A percentile compares a stretch with the other conserved stretches of the same genome.
phyloP scores from a whole-genome alignment of 169 alveolate species.

The Ichthyophthirius multifiliis region DNA sequence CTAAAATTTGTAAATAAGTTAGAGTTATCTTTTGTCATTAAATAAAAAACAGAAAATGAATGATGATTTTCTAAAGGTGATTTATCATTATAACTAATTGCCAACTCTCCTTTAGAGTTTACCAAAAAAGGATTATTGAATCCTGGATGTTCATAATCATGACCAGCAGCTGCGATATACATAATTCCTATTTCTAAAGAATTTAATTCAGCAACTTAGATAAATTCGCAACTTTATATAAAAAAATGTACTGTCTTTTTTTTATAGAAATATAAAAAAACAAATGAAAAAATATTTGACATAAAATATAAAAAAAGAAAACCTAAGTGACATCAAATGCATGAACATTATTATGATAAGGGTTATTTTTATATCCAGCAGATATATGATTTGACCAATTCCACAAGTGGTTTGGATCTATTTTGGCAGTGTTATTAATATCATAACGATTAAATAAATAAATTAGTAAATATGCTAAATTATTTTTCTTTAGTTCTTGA shows the following conservation, averaged over 20 bases:
- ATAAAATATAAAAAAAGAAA: not conserved
- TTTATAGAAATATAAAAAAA: not conserved
- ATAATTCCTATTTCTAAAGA: constrained; percentile 19
- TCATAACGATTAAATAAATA: constrained; percentile 7
- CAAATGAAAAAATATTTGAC: not conserved
- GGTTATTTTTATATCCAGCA: constrained; percentile 3
- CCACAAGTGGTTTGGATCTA: not conserved
- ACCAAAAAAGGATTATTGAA: constrained; percentile 47
- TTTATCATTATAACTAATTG: constrained; percentile 60
- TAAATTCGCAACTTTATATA: constrained; percentile 10
- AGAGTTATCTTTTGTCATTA: constrained; percentile 13
- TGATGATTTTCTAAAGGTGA: constrained; percentile 65
- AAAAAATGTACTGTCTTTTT: constrained; percentile 14
- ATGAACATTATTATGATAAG: constrained; percentile 27
- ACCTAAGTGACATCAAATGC: constrained; percentile 39
- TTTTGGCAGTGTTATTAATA: not conserved
- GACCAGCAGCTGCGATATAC: constrained; percentile 46
- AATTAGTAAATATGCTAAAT: constrained; percentile 7
- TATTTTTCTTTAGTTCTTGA: not conserved
- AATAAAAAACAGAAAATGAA: constrained; percentile 42
- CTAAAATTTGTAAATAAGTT: constrained; percentile 34
- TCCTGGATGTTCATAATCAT: constrained; percentile 64
- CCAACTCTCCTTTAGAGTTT: constrained; percentile 46
- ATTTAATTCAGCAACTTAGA: constrained; percentile 15
- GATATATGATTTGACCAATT: constrained; percentile 6